A percentile compares a stretch with the other conserved stretches of the same genome.
Evolutionary conservation across 2,329 filamentous ascomycete species (phyloP).

Genomic region (Ceratocystis lukuohia): DNA sequence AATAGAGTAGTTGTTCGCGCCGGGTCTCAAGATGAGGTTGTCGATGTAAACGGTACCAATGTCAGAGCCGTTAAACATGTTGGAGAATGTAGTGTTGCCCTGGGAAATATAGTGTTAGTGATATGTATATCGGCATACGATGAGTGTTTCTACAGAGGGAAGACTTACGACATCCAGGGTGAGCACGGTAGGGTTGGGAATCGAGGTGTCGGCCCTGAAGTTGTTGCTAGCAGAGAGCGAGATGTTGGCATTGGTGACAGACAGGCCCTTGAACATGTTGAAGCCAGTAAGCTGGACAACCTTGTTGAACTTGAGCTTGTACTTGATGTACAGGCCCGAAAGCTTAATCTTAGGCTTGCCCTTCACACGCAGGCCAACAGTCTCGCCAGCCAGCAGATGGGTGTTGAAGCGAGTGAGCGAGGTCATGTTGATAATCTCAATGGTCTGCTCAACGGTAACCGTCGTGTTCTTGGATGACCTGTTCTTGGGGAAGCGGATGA

Average conservation of each 20-base stretch:
- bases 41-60: constrained; percentile 46
- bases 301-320: constrained; percentile 43
- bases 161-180: constrained; percentile 48
- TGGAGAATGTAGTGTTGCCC: constrained; percentile 51
- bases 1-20: constrained; percentile 43
- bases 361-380: constrained; percentile 36
- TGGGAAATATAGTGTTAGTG: constrained; percentile 23
- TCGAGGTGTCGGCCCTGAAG: constrained; percentile 44
- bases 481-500: constrained; percentile 39
- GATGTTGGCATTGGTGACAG: constrained; percentile 39
- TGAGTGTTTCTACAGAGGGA: background rate
- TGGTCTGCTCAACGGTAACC: constrained; percentile 39
- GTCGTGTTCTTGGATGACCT: constrained; percentile 35
- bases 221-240: constrained; percentile 32
- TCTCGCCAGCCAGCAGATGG: constrained; percentile 38
- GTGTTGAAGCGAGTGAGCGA: constrained; percentile 44
- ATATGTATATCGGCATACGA: background rate
- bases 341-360: constrained; percentile 41
- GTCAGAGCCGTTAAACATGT: constrained; percentile 36
- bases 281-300: constrained; percentile 42
- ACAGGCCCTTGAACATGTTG: constrained; percentile 32
- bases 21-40: constrained; percentile 45
- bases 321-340: constrained; percentile 35
- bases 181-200: constrained; percentile 51
- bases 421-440: constrained; percentile 34